Evolutionary conservation across 2,329 filamentous ascomycete species (phyloP), one percentile per base, ranked within the genome.

Genomic region (Acephala macrosclerotiorum): DNA sequence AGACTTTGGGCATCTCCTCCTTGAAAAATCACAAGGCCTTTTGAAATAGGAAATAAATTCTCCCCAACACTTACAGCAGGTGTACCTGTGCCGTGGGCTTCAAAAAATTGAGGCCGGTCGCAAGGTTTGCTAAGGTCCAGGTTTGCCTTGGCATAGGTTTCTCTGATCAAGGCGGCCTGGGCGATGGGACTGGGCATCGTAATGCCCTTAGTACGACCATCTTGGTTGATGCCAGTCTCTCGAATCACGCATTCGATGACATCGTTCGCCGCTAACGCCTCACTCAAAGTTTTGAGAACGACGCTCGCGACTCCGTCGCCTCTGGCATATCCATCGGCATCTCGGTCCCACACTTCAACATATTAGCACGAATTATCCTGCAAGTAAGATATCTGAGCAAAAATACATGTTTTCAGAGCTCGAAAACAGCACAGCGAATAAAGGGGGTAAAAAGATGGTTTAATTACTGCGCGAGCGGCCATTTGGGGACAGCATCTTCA

Each of bases 251-350:
- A 78, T 3, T 79, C 75, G 36, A 84, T 80, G 0, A 73, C 72
- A 67, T 84, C 79, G 2, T 76, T 75, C 58, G 81, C 80, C 29
- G 71, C 71, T 3, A 83, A 36, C 1, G 82, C 82, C 26, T 77
- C 71, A 14, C 78, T 77, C 3, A 90, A 76, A 0, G 81, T 81
- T 75, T 91, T 91, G 47, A 91, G 71, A 2, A 90, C 70, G 1
- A 91, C 74, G 7, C 85, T 80, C 0, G 82, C 86, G n/a, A 86
- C 79, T 0, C 88, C 89, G 70, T 91, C 89, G 0, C 87, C 88
- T 40, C 88, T 80, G 0, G 84, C 87, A 71, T 91, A 91, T 0
- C 89, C 89, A 64, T 87, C 84, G n/a, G 87, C 89, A 1, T 82
- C 79, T 14, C 79, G 70, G 67, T 90, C 87, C 69, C 87, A 89